Evolutionary conservation across 2,329 filamentous ascomycete species (phyloP), one percentile per base, ranked within the genome.

Genomic region (Lanzia echinophila): DNA sequence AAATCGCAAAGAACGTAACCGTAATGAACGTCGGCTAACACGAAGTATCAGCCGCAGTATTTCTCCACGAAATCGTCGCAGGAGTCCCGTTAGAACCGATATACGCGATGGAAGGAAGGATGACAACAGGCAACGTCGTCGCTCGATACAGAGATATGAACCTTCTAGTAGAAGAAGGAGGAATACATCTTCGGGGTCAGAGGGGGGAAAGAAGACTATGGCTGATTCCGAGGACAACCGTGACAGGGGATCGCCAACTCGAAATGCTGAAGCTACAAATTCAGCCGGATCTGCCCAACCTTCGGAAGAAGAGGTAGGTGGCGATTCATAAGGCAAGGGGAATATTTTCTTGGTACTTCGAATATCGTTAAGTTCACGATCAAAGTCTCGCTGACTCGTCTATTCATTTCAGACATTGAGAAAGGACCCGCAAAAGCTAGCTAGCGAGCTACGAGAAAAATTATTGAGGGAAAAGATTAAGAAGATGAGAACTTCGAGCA

Each of bases 151-250:
- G 55, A 61, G 68, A 58, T 70, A 68, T 60, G 66, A 66, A 44
- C 64, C 65, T 32, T 58, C 61, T 58, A 68, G 63, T 58, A 69
- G 69, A 58, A 74, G 72, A 60, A 76, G 75, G 67, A 73, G 72
- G 62, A 79, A 74, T 66, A 72, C 72, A 60, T 79, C 79, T 32
- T 41, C 78, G 52, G 61, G 64, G 57, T 58, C 60, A 65, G 72
- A 75, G 68, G 73, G 72, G 67, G 68, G 68, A 65, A 75, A 71
- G 72, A 69, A 74, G 69, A 79, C 72, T 70, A 75, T 74, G 68
- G 78, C 76, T 82, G 79, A 83, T 81, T 70, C 69, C 76, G 71
- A 73, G 69, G 69, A 72, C 71, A 68, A 74, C 70, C 69, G 71
- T 65, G 74, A 70, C 70, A 65, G 59, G 56, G 55, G 55, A 57